phyloP scores from a whole-genome alignment of 805 yeast genomes.

The Yamadazyma akitaensis region DNA sequence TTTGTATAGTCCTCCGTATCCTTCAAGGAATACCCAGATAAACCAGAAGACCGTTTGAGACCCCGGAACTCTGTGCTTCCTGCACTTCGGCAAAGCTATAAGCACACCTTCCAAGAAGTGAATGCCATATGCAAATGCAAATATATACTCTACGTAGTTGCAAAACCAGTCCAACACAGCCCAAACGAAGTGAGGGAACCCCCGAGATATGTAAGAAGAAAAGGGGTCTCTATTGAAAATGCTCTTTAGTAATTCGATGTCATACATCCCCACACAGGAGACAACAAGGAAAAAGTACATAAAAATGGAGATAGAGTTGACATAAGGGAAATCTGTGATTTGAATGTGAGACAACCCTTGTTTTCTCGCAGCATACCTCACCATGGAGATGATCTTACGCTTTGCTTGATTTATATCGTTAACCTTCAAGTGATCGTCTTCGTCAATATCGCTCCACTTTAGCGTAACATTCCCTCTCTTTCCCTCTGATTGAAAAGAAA shows the following conservation, averaged over 20 bases:
- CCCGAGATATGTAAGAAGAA: slow-evolving; percentile 11
- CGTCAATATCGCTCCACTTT: slow-evolving; percentile 29
- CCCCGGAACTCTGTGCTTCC: slow-evolving; percentile 58
- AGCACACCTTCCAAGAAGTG: slow-evolving; percentile 52
- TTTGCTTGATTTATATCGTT: slow-evolving; percentile 34
- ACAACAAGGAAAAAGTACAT: slow-evolving; percentile 25
- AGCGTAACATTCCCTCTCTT: slow-evolving; percentile 11
- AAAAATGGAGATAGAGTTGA: slow-evolving; percentile 34
- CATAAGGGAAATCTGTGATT: slow-evolving; percentile 39
- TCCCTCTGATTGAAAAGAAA: slow-evolving; percentile 18
- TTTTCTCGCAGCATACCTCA: slow-evolving; percentile 63
- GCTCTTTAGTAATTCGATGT: slow-evolving; percentile 20
- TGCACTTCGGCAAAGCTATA: slow-evolving; percentile 47
- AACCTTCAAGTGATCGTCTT: slow-evolving; percentile 25
- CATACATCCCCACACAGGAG: slow-evolving; percentile 18
- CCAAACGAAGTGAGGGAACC: slow-evolving; percentile 17
- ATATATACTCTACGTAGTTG: slow-evolving; percentile 19
- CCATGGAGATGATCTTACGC: slow-evolving; percentile 63
- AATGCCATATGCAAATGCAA: slow-evolving; percentile 27
- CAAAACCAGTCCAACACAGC: slow-evolving; percentile 1
- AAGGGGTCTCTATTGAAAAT: slow-evolving; percentile 19
- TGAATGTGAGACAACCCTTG: slow-evolving; percentile 57
- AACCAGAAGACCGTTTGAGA: slow-evolving; percentile 50
- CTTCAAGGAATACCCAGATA: slow-evolving; percentile 57
- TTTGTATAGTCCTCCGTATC: slow-evolving; percentile 50